Evolutionary conservation across 2,329 filamentous ascomycete genomes (phyloP).

Genomic region (Aspergillus cejpii): DNA sequence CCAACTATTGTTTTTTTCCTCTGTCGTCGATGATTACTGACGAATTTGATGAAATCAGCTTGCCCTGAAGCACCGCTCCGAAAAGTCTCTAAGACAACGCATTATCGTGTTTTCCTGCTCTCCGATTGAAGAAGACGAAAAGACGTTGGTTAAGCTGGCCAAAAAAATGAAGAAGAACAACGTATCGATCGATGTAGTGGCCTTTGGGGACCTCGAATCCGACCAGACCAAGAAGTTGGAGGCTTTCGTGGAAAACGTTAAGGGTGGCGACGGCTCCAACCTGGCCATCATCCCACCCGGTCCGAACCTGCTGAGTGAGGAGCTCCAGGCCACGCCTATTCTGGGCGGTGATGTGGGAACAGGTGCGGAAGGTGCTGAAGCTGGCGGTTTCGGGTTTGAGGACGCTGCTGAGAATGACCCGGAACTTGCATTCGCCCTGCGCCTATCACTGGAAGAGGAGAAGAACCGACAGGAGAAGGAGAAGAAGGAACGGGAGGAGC

Average conservation of each 20-base stretch:
- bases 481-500: slow-evolving; percentile 65
- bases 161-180: slow-evolving; percentile 99
- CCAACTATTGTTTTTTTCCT: slow-evolving; percentile 7
- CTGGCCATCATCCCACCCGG: slow-evolving; percentile 86
- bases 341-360: slow-evolving; percentile 69
- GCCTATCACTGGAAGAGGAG: slow-evolving; percentile 98
- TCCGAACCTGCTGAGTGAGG: slow-evolving; percentile 85
- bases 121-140: slow-evolving; percentile 81
- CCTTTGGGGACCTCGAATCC: slow-evolving; percentile 88
- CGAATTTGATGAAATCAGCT: slow-evolving; percentile 51
- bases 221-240: slow-evolving; percentile 84
- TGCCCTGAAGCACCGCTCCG: slow-evolving; percentile 94
- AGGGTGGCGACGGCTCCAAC: slow-evolving; percentile 83
- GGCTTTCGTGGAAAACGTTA: slow-evolving; percentile 88
- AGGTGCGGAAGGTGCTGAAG: slow-evolving; percentile 49
- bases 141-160: slow-evolving; percentile 77
- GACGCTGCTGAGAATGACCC: slow-evolving; percentile 81
- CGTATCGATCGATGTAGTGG: slow-evolving; percentile 86
- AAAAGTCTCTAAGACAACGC: slow-evolving; percentile 91
- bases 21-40: slow-evolving; percentile 5
- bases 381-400: slow-evolving; percentile 62
- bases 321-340: slow-evolving; percentile 83
- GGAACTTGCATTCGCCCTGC: slow-evolving; percentile 84
- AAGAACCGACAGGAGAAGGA: slow-evolving; percentile 86
- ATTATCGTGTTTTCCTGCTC: slow-evolving; percentile 98